phyloP scores from a whole-genome alignment of 768 basidiomycete species.

The Pulveroboletus sp. region DNA sequence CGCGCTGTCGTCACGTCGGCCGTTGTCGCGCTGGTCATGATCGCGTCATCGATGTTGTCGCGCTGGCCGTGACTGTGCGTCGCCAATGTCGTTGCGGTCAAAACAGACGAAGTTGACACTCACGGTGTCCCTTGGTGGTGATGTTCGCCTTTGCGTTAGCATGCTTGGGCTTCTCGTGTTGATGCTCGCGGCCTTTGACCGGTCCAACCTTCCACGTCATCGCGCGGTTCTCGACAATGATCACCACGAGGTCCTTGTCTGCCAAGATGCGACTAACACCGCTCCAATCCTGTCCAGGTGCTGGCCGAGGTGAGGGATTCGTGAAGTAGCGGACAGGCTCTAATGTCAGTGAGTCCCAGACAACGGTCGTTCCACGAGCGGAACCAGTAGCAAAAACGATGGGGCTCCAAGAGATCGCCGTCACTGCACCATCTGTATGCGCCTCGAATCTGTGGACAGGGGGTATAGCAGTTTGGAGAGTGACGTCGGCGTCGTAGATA shows the following conservation, averaged over 20 bases:
- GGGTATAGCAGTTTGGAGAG: constrained; percentile 14
- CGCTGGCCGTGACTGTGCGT: too few relatives aligned
- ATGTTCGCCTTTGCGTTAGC: constrained; percentile 25
- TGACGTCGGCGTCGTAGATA: constrained; percentile 50
- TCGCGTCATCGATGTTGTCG: too few relatives aligned
- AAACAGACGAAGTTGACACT: constrained; percentile 16
- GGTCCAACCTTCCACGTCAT: too few relatives aligned
- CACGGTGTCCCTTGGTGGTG: constrained; percentile 45
- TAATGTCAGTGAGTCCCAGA: constrained; percentile 67
- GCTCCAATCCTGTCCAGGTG: constrained; percentile 36
- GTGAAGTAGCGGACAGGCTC: too few relatives aligned
- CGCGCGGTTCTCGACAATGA: constrained; percentile 56
- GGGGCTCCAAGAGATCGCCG: too few relatives aligned
- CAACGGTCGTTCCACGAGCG: constrained; percentile 49
- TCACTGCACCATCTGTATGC: constrained; percentile 61
- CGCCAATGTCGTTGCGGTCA: too few relatives aligned
- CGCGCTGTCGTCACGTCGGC: too few relatives aligned
- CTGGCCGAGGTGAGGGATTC: constrained; percentile 40
- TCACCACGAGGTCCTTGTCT: constrained; percentile 51
- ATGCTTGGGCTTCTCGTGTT: too few relatives aligned
- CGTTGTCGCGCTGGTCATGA: too few relatives aligned
- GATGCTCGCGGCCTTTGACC: too few relatives aligned
- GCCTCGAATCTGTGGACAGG: constrained; percentile 53
- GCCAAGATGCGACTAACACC: constrained; percentile 56
- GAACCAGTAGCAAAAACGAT: constrained; percentile 65